Conservation (phyloP, 768 basidiomycete species). For the Gloeopeniophorella convolvens region DNA sequence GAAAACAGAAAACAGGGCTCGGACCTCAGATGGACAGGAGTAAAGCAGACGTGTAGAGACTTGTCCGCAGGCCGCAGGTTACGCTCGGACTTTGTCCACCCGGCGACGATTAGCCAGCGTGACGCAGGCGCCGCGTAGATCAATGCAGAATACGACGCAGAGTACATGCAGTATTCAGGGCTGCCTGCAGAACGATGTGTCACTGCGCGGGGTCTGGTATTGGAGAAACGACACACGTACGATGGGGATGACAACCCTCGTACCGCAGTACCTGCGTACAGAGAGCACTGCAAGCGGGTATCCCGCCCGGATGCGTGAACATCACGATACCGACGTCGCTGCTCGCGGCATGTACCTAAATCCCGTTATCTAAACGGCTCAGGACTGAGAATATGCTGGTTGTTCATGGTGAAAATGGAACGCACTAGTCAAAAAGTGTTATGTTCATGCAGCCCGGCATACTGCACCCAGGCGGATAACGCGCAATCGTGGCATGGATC, state of each 20-base stretch:
- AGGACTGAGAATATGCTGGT: neutral
- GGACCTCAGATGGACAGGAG: neutral
- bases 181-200: conserved; percentile 75
- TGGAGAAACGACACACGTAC: conserved; percentile 63
- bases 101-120: too few relatives aligned
- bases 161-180: conserved; percentile 68
- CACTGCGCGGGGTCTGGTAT: too few relatives aligned
- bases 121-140: conserved; percentile 71
- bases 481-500: conserved; percentile 60
- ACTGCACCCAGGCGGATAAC: conserved; percentile 54
- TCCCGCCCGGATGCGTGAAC: conserved; percentile 60
- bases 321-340: conserved; percentile 90
- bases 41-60: conserved; percentile 33
- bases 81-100: too few relatives aligned
- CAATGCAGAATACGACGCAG: conserved; percentile 47
- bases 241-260: conserved; percentile 71
- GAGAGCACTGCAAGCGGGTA: conserved; percentile 46
- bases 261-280: too few relatives aligned
- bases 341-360: conserved; percentile 68
- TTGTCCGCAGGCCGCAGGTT: conserved; percentile 77
- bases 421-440: conserved; percentile 74
- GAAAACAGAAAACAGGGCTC: conserved; percentile 7
- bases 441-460: conserved; percentile 60
- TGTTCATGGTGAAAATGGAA: neutral
- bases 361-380: too few relatives aligned